Evolutionary conservation across 768 basidiomycete genomes (phyloP).

Genomic region (Tylopilus plumbeoviolaceoides): DNA sequence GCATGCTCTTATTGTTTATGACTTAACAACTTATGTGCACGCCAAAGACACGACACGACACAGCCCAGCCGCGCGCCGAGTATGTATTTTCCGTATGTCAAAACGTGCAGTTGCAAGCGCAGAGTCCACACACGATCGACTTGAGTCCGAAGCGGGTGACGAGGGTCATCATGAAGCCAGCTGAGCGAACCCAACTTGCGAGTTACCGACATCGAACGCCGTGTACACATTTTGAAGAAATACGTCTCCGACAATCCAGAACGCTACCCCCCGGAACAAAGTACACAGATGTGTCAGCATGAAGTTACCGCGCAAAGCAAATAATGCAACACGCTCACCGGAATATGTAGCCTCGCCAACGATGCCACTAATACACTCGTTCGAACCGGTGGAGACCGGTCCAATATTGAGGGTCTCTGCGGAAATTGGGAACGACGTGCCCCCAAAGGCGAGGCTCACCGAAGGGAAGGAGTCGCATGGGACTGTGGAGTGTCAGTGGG

Average conservation of each 20-base stretch:
- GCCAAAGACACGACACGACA: too few relatives aligned
- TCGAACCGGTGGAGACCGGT: slow-evolving; percentile 13
- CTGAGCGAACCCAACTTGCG: not conserved
- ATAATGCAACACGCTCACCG: not conserved
- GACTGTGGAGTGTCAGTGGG: slow-evolving; percentile 10
- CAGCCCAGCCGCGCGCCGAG: too few relatives aligned
- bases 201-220: not conserved
- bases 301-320: slow-evolving; percentile 2
- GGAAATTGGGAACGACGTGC: slow-evolving; percentile 31
- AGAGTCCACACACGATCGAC: too few relatives aligned
- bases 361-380: slow-evolving; percentile 32
- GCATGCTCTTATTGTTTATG: too few relatives aligned
- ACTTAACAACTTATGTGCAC: too few relatives aligned
- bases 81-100: too few relatives aligned
- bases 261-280: not conserved
- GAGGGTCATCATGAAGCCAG: not conserved
- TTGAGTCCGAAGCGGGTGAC: too few relatives aligned
- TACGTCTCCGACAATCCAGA: slow-evolving; percentile 17
- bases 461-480: slow-evolving; percentile 28
- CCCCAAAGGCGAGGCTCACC: slow-evolving; percentile 36
- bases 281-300: not conserved
- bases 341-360: not conserved
- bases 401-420: slow-evolving; percentile 38
- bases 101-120: too few relatives aligned
- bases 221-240: not conserved